Percentiles rank a stretch among this genome's conserved stretches.
These are phyloP conservation scores for Colletotrichum tropicale DNA, from an alignment of 2,329 filamentous ascomycete species.

Conservation along the genomic window DNA sequence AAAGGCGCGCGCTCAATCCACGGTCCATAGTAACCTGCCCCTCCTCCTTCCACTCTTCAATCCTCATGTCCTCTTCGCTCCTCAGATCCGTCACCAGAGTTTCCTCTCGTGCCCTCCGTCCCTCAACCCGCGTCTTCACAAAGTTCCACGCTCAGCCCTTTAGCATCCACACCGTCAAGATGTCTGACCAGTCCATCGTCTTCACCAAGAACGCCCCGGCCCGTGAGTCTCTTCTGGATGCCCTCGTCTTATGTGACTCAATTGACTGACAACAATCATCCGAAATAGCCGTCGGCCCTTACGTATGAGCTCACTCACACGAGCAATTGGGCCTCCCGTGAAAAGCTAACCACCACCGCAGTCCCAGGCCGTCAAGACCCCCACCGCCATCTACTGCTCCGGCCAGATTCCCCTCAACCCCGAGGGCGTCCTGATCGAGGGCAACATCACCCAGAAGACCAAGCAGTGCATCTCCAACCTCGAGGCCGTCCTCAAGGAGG, in stretches of 20 bases:
- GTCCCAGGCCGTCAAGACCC: conserved; percentile 72
- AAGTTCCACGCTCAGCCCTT: background rate
- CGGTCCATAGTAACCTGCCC: background rate
- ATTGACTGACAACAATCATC: background rate
- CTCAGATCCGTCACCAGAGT: conserved; percentile 18
- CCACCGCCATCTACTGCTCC: conserved; percentile 69
- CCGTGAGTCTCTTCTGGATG: conserved; percentile 45
- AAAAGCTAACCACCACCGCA: conserved; percentile 31
- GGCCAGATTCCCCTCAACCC: conserved; percentile 74
- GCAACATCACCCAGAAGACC: conserved; percentile 68
- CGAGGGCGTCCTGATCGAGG: conserved; percentile 60
- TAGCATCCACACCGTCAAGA: conserved; percentile 9
- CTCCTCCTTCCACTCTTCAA: background rate
- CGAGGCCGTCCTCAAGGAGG: conserved; percentile 80
- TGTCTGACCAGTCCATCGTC: conserved; percentile 45
- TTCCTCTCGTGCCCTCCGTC: conserved; percentile 6
- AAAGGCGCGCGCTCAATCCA: background rate
- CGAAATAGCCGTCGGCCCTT: conserved; percentile 62
- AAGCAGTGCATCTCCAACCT: conserved; percentile 75
- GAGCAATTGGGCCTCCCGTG: background rate
- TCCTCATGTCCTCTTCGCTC: conserved; percentile 16
- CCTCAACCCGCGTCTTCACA: background rate
- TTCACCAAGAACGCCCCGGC: conserved; percentile 64
- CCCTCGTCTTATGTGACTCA: background rate
- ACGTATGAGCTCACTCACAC: conserved; percentile 49